Evolutionary conservation across 139 green algal species (phyloP).

Genomic region (Closterium sp.): DNA sequence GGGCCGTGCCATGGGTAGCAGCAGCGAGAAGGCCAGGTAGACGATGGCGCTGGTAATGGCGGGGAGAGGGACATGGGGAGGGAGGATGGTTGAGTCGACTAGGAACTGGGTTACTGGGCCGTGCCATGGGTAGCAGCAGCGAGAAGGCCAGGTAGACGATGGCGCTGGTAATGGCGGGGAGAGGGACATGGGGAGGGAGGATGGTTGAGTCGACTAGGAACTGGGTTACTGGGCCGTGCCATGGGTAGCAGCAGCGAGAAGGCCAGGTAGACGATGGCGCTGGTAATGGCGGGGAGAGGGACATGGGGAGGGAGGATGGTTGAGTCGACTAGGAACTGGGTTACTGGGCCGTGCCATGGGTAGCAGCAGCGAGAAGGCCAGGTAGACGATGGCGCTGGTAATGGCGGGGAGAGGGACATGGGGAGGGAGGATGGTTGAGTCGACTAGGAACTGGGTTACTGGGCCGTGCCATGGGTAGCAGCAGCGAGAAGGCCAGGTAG

Average conservation of each 20-base stretch:
- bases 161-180: background rate
- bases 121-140: background rate
- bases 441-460: no score
- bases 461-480: no score
- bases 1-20: background rate
- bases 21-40: background rate
- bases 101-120: no score
- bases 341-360: no score
- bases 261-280: background rate
- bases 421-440: no score
- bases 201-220: no score
- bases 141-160: background rate
- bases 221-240: no score
- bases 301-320: background rate
- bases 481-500: no score
- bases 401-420: no score
- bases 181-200: background rate
- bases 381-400: no score
- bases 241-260: background rate
- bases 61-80: background rate
- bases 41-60: background rate
- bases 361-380: no score
- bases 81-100: background rate
- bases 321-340: no score
- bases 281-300: background rate